Conservation (phyloP, 2,329 filamentous ascomycete species). For the Trichoderma hamatum region DNA sequence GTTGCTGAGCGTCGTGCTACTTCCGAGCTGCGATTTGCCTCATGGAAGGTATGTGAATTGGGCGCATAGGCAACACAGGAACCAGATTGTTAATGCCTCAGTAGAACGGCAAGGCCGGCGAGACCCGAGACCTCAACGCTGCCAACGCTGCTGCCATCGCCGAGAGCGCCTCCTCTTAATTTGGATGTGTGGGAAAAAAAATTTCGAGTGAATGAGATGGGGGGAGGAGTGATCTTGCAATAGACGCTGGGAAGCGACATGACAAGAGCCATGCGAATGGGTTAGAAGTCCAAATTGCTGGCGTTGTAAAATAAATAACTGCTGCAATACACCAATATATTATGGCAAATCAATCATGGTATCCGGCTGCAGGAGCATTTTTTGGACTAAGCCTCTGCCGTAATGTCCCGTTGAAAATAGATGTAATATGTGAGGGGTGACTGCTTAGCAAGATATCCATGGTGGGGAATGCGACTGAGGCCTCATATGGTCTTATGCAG, state of each 20-base stretch:
- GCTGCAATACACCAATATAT: conserved; percentile 39
- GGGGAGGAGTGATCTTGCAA: background rate
- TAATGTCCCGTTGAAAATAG: background rate
- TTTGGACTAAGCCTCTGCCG: background rate
- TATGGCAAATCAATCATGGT: conserved; percentile 22
- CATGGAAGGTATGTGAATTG: conserved; percentile 76
- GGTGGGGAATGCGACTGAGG: conserved; percentile 22
- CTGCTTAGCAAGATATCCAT: background rate
- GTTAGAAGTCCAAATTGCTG: conserved; percentile 34
- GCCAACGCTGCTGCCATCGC: conserved; percentile 52
- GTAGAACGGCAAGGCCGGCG: conserved; percentile 96
- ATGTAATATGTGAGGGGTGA: conserved; percentile 3
- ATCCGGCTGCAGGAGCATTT: background rate
- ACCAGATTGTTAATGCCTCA: conserved; percentile 28
- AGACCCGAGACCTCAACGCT: conserved; percentile 70
- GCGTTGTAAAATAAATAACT: conserved; percentile 42
- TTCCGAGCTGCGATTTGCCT: conserved; percentile 85
- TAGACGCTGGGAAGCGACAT: conserved; percentile 30
- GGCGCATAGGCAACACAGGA: background rate
- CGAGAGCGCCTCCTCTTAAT: conserved; percentile 45
- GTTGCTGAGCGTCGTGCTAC: conserved; percentile 85
- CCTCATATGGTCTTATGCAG: background rate
- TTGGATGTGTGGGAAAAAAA: conserved; percentile 19
- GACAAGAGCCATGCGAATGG: conserved; percentile 32
- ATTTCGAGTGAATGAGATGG: conserved; percentile 7